Conservation (phyloP, 2,329 filamentous ascomycete species). For the Aspergillus caelatus region DNA sequence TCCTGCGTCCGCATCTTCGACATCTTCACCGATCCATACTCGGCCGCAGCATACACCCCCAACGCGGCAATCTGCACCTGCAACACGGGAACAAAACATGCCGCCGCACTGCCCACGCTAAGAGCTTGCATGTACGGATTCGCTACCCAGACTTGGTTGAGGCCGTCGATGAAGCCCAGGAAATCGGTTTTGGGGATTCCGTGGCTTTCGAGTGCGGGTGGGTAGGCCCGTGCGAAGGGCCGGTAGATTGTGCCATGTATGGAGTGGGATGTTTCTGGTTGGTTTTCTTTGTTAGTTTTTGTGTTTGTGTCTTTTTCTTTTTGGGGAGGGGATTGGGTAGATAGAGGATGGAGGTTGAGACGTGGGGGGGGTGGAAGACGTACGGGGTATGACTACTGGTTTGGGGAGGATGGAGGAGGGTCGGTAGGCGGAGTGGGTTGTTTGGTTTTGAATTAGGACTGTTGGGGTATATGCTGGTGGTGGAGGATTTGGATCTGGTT, state of each 20-base stretch:
- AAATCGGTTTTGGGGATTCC: slow-evolving; percentile 21
- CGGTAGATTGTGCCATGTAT: slow-evolving; percentile 18
- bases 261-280: slow-evolving; percentile 17
- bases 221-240: slow-evolving; percentile 18
- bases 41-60: slow-evolving; percentile 13
- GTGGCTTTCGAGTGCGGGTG: slow-evolving; percentile 2
- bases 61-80: slow-evolving; percentile 25
- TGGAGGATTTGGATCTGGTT: not conserved
- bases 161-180: slow-evolving; percentile 39
- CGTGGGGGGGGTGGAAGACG: not conserved
- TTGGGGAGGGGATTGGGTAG: no score
- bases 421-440: not conserved
- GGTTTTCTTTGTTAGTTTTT: not conserved
- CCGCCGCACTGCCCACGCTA: slow-evolving; percentile 24
- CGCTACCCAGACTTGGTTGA: slow-evolving; percentile 60
- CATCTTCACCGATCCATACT: slow-evolving; percentile 15
- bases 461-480: slow-evolving; percentile 1
- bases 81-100: slow-evolving; percentile 33
- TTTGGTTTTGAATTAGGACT: slow-evolving; percentile 14
- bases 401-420: slow-evolving; percentile 10
- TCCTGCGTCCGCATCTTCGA: slow-evolving; percentile 31
- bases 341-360: not conserved
- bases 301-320: no score
- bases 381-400: slow-evolving; percentile 18
- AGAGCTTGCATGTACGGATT: slow-evolving; percentile 38